These are phyloP conservation scores for Panus rudis DNA, from an alignment of 768 basidiomycete genomes.

Conservation along the genomic window DNA sequence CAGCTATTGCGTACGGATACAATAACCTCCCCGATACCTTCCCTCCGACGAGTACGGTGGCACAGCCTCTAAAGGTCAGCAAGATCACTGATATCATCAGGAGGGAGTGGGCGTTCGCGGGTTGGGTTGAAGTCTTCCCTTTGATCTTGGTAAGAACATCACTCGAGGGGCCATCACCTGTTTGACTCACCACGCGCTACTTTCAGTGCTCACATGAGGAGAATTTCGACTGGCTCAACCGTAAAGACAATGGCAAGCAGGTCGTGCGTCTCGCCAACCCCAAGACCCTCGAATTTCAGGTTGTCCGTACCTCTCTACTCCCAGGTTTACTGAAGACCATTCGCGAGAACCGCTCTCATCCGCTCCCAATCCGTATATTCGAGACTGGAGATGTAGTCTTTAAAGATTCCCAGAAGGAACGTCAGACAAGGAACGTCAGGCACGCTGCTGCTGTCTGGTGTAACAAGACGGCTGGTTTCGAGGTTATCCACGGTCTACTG, in stretches of 20 bases:
- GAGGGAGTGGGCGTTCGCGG: conserved; percentile 86
- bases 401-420: conserved; percentile 72
- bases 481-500: conserved; percentile 90
- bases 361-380: conserved; percentile 89
- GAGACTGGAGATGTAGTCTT: conserved; percentile 91
- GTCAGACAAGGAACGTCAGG: conserved; percentile 82
- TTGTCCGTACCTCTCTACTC: conserved; percentile 91
- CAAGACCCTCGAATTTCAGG: conserved; percentile 96
- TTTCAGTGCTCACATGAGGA: conserved; percentile 94
- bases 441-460: conserved; percentile 92
- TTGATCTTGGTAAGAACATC: conserved; percentile 71
- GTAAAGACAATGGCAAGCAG: conserved; percentile 67
- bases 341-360: conserved; percentile 91
- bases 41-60: conserved; percentile 91
- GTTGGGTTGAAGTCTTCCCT: conserved; percentile 94
- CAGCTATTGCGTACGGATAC: conserved; percentile 95
- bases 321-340: conserved; percentile 96
- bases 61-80: conserved; percentile 84
- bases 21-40: conserved; percentile 92
- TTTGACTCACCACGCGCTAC: neutral
- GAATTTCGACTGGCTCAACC: conserved; percentile 93
- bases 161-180: neutral
- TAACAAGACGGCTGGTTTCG: conserved; percentile 95
- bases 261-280: conserved; percentile 95
- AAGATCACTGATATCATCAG: conserved; percentile 86